Conservation (phyloP, 208 protist species). For the Histomonas meleagridis region DNA sequence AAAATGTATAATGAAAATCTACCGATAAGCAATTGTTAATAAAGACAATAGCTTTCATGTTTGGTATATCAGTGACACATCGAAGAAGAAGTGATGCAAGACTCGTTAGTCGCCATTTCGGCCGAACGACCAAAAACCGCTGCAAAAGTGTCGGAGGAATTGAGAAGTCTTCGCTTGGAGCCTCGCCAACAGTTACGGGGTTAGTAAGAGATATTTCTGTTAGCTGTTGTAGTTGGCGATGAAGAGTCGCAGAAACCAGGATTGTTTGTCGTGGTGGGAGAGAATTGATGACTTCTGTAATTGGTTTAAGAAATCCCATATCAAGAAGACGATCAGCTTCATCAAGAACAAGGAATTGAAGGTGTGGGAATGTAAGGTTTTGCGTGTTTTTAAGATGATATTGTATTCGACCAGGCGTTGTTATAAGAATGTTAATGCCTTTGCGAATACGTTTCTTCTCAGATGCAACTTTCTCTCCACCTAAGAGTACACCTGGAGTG, state of each 20-base stretch:
- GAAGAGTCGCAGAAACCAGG: slow-evolving; percentile 29
- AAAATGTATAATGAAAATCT: not conserved
- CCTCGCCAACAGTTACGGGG: not conserved
- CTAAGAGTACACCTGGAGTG: not conserved
- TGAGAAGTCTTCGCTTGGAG: not conserved
- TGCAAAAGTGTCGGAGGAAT: not conserved
- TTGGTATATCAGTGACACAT: not conserved
- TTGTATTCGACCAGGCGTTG: slow-evolving; percentile 39
- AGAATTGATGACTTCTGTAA: slow-evolving; percentile 16
- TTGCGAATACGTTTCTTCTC: slow-evolving; percentile 40
- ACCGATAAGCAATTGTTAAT: not conserved
- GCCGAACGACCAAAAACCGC: not conserved
- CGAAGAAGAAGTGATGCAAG: not conserved
- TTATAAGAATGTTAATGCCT: slow-evolving; percentile 39
- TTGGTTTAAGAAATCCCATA: slow-evolving; percentile 45
- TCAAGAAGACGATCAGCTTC: slow-evolving; percentile 49
- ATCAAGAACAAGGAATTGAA: slow-evolving; percentile 46
- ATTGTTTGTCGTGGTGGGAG: not conserved
- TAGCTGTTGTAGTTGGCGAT: not conserved
- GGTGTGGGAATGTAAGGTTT: not conserved
- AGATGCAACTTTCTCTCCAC: slow-evolving; percentile 31
- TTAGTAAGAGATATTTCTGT: not conserved
- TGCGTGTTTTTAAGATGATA: slow-evolving; percentile 40
- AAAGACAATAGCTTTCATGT: slow-evolving; percentile 21
- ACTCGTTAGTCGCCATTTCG: not conserved